Base-by-base conservation (phyloP, 2,329 filamentous ascomycete genomes). In the Epichloe sibirici region DNA sequence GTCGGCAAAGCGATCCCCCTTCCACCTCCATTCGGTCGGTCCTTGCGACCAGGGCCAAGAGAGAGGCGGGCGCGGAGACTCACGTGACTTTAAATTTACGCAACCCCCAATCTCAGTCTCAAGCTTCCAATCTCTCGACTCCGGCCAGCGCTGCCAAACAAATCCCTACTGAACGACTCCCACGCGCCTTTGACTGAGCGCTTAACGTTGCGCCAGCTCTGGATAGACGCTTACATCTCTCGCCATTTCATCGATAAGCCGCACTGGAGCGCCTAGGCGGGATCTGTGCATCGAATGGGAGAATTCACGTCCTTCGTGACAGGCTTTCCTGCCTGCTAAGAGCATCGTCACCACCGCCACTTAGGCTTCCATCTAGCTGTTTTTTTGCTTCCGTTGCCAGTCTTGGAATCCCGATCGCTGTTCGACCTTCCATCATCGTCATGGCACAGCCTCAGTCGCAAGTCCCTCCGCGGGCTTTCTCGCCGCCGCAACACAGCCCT, bases 401-500 rank as follows among this genome's bases (percentile, higher is more conserved):
- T 39, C 48, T 21, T 13, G 21, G 15, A 13, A 23, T 46, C 52
- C 52, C 55, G 31, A 39, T 31, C 12, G 9, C 42, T 39, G 44
- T 52, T 45, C 51, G 37, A 43, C 31, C 42, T 52, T 9, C 28
- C 28, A 31, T 31, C 35, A 48, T 56, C 51, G 53, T 37, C 51
- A 80, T 84, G 81, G 79, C 81, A 61, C 81, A 84, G 64, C 77
- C 78, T 49, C 78, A 81, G 58, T 69, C 72, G 21, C 66, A 69
- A 66, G 65, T 67, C 58, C 71, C 76, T 49, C 74, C 76, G 52
- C 74, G 76, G 58, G 70, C 74, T 51, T 87, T 80, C 67, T 84
- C 82, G 56, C 81, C 81, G 58, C 76, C 78, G 34, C 82, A 79
- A 53, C 76, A 76, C 48, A 75, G 77, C 38, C 76, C 82, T 25